Percentiles rank a stretch among this genome's conserved stretches.
These are phyloP conservation scores for Pisolithus tinctorius DNA, from an alignment of 768 basidiomycete species.

Conservation along the genomic window DNA sequence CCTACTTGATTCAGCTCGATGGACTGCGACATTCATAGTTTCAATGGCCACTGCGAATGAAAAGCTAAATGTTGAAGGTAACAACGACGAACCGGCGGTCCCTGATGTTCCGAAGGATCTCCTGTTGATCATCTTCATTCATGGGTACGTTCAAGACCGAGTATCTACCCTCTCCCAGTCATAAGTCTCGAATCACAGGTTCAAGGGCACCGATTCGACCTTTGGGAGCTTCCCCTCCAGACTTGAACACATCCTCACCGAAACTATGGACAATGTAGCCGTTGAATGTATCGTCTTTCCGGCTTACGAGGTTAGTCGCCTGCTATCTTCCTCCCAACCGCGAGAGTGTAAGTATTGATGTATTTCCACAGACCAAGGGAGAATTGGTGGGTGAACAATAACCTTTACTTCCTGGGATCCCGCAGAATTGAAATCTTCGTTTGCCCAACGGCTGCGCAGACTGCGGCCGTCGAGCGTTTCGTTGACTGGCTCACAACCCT, in stretches of 20 bases:
- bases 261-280: slow-evolving; percentile 47
- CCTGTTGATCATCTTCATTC: slow-evolving; percentile 70
- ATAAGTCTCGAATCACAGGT: slow-evolving; percentile 25
- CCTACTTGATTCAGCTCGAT: not conserved
- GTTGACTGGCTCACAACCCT: slow-evolving; percentile 90
- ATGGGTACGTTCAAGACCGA: slow-evolving; percentile 47
- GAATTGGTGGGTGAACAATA: slow-evolving; percentile 56
- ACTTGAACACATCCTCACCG: slow-evolving; percentile 67
- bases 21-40: no score
- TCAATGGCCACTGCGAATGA: not conserved
- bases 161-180: not conserved
- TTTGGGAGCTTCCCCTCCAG: slow-evolving; percentile 76
- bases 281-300: slow-evolving; percentile 84
- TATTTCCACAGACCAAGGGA: slow-evolving; percentile 66
- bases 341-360: slow-evolving; percentile 11
- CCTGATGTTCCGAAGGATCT: slow-evolving; percentile 30
- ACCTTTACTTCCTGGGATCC: not conserved
- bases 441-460: slow-evolving; percentile 34
- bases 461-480: slow-evolving; percentile 76
- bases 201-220: slow-evolving; percentile 61
- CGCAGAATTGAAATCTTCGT: not conserved
- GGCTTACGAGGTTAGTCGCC: slow-evolving; percentile 64
- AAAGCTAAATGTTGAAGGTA: not conserved
- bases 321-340: slow-evolving; percentile 1
- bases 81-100: not conserved